A percentile compares a stretch with the other conserved stretches of the same genome.
These are phyloP conservation scores for Linum lewisii DNA, from an alignment of 345 rosid species.

Conservation along the genomic window DNA sequence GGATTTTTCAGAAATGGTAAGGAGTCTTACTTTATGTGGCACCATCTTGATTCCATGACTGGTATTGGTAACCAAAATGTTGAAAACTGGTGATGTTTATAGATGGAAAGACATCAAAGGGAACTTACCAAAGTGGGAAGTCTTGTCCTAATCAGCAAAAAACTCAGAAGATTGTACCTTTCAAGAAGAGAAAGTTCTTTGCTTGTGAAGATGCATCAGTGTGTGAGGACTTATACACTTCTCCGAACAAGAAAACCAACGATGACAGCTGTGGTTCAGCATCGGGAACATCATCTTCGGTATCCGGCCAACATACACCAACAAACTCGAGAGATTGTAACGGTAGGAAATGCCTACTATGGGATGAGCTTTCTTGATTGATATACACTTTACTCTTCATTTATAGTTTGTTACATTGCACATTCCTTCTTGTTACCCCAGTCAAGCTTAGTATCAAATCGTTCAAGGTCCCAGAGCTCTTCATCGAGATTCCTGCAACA, in stretches of 20 bases:
- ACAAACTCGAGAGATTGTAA: conserved; percentile 15
- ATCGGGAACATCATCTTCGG: conserved; percentile 18
- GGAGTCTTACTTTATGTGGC: conserved; percentile 1
- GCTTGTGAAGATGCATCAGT: conserved; percentile 9
- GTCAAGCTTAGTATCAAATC: conserved; percentile 30
- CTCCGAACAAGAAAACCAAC: conserved; percentile 15
- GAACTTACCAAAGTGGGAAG: conserved; percentile 8
- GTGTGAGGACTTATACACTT: conserved; percentile 12
- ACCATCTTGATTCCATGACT: conserved; percentile 3
- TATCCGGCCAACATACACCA: conserved; percentile 8
- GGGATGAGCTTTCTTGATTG: conserved; percentile 2
- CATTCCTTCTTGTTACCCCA: conserved; percentile 5
- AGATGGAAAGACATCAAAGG: conserved; percentile 21
- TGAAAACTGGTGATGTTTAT: conserved; percentile 12
- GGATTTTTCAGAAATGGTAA: conserved; percentile 18
- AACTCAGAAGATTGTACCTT: conserved; percentile 26
- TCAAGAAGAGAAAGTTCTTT: conserved; percentile 31
- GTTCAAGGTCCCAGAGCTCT: conserved; percentile 27
- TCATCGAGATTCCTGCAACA: conserved; percentile 27
- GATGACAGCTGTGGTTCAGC: conserved; percentile 13
- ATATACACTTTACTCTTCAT: not conserved
- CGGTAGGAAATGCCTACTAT: conserved; percentile 14
- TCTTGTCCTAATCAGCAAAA: conserved; percentile 15
- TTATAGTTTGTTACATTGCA: conserved; percentile 7
- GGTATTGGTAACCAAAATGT: not conserved